Evolutionary conservation across 192 early-diverging fungal genomes (phyloP).

Genomic region (Paraglomus brasilianum): DNA sequence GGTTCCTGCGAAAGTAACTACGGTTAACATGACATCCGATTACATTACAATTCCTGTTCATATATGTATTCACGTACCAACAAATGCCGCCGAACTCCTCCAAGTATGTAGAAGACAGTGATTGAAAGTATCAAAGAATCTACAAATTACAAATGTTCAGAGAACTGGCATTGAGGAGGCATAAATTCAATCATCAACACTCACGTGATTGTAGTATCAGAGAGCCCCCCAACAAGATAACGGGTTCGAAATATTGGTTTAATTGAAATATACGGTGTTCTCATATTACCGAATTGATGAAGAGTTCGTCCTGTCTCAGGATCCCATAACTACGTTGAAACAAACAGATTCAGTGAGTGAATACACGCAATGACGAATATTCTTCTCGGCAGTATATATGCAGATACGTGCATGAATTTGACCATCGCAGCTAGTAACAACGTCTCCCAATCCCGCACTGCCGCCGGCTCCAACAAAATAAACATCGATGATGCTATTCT

Average conservation of each 20-base stretch:
- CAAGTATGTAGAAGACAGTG: conserved; percentile 39
- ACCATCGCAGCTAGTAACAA: conserved; percentile 59
- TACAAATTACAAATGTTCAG: conserved; percentile 5
- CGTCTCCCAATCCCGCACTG: conserved; percentile 41
- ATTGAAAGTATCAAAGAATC: conserved; percentile 43
- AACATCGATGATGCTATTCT: conserved; percentile 46
- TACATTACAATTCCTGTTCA: too few species aligned
- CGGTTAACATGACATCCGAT: neutral
- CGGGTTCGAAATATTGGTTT: conserved; percentile 51
- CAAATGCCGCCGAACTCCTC: conserved; percentile 33
- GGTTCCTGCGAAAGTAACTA: conserved; percentile 28
- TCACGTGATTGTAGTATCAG: conserved; percentile 50
- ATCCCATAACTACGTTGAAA: conserved; percentile 49
- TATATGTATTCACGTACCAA: neutral
- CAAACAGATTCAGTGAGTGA: neutral
- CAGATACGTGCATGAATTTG: conserved; percentile 51
- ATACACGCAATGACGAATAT: neutral
- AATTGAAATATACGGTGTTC: conserved; percentile 45
- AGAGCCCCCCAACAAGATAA: conserved; percentile 49
- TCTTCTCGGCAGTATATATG: neutral
- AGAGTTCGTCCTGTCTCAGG: conserved; percentile 51
- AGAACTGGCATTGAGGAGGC: conserved; percentile 28
- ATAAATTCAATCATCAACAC: conserved; percentile 36
- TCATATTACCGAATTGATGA: conserved; percentile 50
- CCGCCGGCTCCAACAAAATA: conserved; percentile 53